phyloP scores from a whole-genome alignment of 257 asterid species.

The Phtheirospermum japonicum region DNA sequence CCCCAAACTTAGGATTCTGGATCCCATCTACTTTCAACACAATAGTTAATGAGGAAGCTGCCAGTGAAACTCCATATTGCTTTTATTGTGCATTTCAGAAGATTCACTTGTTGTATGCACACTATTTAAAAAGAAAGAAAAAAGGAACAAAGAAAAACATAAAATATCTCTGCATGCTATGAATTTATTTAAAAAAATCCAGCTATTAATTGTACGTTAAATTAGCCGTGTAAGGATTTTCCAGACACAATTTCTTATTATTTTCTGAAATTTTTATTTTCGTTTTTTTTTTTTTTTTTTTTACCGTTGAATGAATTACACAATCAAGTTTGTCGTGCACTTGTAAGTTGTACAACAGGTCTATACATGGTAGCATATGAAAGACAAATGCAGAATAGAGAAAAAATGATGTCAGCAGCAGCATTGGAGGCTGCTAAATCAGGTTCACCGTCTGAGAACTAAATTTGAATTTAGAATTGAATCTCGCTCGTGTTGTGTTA shows the following conservation, averaged over 20 bases:
- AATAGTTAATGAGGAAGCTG: too few species aligned
- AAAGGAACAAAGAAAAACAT: too few species aligned
- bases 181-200: too few species aligned
- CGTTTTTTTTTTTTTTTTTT: constrained; percentile 1
- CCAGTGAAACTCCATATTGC: neutral
- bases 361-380: constrained; percentile 88
- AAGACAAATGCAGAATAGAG: constrained; percentile 76
- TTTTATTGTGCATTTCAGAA: too few species aligned
- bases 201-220: too few species aligned
- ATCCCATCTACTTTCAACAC: too few species aligned
- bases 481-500: too few species aligned
- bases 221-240: neutral
- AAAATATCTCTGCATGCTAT: too few species aligned
- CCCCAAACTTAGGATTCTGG: too few species aligned
- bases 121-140: too few species aligned
- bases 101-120: too few species aligned
- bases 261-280: neutral
- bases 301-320: neutral
- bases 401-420: constrained; percentile 44
- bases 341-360: constrained; percentile 51
- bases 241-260: neutral
- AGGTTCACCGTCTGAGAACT: constrained; percentile 41
- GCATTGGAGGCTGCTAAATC: constrained; percentile 26
- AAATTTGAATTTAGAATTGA: constrained; percentile 19
- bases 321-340: too few species aligned